A percentile compares a stretch with the other conserved stretches of the same genome.
phyloP scores from a whole-genome alignment of 192 early-diverging fungal genomes.

The Chytriomyces sp. region DNA sequence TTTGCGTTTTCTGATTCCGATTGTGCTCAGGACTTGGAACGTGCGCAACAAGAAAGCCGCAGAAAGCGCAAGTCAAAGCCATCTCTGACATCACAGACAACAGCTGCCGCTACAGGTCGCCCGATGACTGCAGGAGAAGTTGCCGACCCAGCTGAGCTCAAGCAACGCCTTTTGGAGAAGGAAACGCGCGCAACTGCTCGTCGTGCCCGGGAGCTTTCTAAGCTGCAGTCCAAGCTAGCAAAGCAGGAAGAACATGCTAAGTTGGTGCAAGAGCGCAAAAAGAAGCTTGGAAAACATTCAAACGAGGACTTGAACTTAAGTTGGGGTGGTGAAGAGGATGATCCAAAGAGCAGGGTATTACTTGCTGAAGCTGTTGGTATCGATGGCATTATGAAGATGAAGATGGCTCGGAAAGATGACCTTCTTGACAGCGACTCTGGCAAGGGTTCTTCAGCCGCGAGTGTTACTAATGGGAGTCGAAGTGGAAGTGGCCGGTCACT shows the following conservation, averaged over 20 bases:
- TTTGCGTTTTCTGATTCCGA: neutral
- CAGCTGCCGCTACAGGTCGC: neutral
- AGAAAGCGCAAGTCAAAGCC: constrained; percentile 33
- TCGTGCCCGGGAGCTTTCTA: constrained; percentile 48
- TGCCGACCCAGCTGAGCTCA: constrained; percentile 40
- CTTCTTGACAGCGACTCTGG: constrained; percentile 31
- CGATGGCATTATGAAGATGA: constrained; percentile 16
- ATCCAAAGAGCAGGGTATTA: neutral
- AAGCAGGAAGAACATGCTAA: constrained; percentile 52
- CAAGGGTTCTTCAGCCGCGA: constrained; percentile 25
- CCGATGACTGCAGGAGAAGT: neutral
- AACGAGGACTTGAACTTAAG: constrained; percentile 49
- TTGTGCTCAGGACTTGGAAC: constrained; percentile 17
- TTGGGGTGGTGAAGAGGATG: constrained; percentile 44
- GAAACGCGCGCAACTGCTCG: constrained; percentile 46
- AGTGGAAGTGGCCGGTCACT: constrained; percentile 36
- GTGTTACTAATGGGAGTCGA: constrained; percentile 20
- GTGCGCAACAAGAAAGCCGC: constrained; percentile 28
- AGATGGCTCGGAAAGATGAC: constrained; percentile 13
- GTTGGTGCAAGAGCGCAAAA: constrained; percentile 53
- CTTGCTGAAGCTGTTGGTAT: constrained; percentile 18
- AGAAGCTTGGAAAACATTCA: constrained; percentile 39
- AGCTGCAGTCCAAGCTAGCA: constrained; percentile 53
- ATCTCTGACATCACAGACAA: constrained; percentile 26
- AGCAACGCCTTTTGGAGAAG: constrained; percentile 48